Evolutionary conservation across 129 eudicot species (phyloP), one percentile per base, ranked within the genome.

Genomic region (Glebionis coronaria): DNA sequence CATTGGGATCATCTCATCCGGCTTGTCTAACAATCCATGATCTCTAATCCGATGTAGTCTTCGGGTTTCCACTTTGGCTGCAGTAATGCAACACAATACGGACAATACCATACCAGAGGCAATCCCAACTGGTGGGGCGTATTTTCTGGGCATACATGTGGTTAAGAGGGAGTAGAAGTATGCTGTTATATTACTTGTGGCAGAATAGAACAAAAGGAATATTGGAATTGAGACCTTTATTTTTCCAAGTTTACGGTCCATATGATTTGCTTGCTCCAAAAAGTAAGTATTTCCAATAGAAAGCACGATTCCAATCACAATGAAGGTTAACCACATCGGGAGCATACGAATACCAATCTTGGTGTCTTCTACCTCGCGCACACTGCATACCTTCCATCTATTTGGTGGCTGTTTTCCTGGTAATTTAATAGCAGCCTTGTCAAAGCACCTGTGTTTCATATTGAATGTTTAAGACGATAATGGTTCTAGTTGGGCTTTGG

Each of bases 321-420:
- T 72, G 75, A 84, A 87, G 29, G 95, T 84, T 56, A 84, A 44
- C 83, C 83, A 76, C 83, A 90, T 63, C 12, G 95, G 97, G 46
- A 90, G 4, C 87, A 90, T 78, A 49, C 85, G 83, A 1, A 87
- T 63, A 21, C 68, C 68, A n/a, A 69, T 72, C 47, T 86, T 90
- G 38, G 91, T 82, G 69, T 78, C 91, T 79, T 87, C 87, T 2
- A 90, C 91, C 55, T 82, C 82, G 14, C 72, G 70, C 0, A 90
- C 83, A 0, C 77, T 71, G 69, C 95, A 86, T 21, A 86, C 85
- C 3, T 56, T 82, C 97, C 97, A 90, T 45, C 51, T 74, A 16
- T 61, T 76, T 7, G 56, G 21, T 20, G 15, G 65, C 20, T 68
- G 75, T 31, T 74, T 65, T 25, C 61, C 82, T 2, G 83, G 80